Percentiles rank a stretch among this genome's conserved stretches.
Conservation (phyloP, 805 yeast genomes). For the Isabelozyma rhagii region DNA sequence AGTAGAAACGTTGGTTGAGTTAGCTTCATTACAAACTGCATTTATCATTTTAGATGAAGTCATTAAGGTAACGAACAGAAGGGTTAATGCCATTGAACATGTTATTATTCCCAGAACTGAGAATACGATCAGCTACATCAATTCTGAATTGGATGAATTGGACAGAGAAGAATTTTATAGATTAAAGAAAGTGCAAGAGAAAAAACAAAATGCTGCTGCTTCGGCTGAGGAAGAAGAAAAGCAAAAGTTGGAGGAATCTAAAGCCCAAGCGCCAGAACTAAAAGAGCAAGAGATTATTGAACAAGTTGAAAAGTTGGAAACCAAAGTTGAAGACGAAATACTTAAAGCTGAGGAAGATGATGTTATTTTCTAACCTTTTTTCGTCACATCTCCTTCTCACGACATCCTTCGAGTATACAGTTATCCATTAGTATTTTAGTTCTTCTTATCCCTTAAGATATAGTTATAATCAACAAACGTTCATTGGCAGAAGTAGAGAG, state of each 20-base stretch:
- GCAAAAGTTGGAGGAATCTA: constrained; percentile 9
- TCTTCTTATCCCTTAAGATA: background rate
- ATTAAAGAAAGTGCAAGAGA: constrained; percentile 92
- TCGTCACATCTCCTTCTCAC: background rate
- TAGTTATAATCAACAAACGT: background rate
- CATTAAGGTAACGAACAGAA: constrained; percentile 94
- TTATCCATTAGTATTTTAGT: background rate
- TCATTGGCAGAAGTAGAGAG: background rate
- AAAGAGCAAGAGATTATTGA: constrained; percentile 23
- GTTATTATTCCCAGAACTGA: constrained; percentile 97
- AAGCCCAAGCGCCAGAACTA: constrained; percentile 1
- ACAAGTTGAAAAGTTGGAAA: constrained; percentile 25
- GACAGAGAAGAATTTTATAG: constrained; percentile 98
- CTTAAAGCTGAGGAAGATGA: constrained; percentile 45
- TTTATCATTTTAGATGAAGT: constrained; percentile 96
- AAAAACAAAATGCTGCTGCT: constrained; percentile 80
- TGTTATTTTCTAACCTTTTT: constrained; percentile 30
- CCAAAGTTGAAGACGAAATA: constrained; percentile 17
- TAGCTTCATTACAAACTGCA: constrained; percentile 95
- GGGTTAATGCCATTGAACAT: constrained; percentile 98
- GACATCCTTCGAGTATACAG: background rate
- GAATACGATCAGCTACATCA: constrained; percentile 87
- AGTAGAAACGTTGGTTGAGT: constrained; percentile 93
- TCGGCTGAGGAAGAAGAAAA: constrained; percentile 54
- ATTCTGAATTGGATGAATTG: constrained; percentile 93